phyloP scores from a whole-genome alignment of 768 basidiomycete genomes.

The Cystobasidium onofrii region DNA sequence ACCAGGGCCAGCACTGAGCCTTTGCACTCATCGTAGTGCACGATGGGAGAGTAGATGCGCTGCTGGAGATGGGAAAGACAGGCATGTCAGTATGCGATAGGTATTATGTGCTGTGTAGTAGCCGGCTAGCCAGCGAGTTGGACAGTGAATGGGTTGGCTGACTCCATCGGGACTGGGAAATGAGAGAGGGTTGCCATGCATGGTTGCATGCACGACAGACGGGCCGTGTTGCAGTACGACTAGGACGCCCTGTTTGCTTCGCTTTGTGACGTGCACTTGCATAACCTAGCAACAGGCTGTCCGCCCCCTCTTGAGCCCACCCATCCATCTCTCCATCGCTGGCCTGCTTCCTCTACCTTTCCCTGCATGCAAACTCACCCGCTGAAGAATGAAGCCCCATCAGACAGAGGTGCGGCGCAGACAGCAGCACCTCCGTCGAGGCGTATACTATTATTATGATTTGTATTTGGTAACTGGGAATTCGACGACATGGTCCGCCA shows the following conservation, averaged over 20 bases:
- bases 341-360: not conserved
- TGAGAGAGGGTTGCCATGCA: not conserved
- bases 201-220: no score
- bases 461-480: constrained; percentile 1
- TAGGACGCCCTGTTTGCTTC: no score
- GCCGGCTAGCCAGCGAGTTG: not conserved
- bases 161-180: not conserved
- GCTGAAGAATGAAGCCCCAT: constrained; percentile 11
- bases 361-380: not conserved
- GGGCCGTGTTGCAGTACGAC: no score
- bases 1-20: constrained; percentile 29
- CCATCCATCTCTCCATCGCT: not conserved
- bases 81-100: not conserved
- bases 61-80: not conserved
- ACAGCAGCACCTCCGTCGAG: constrained; percentile 4
- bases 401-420: not conserved
- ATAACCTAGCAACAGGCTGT: not conserved
- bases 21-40: constrained; percentile 18
- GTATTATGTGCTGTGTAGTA: not conserved
- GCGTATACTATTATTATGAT: constrained; percentile 10
- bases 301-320: not conserved
- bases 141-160: not conserved
- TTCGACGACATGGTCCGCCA: constrained; percentile 24
- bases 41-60: not conserved
- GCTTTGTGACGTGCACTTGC: no score